Base-by-base conservation (phyloP, 1,139 yeast species). In the Suhomyces terraborum region DNA sequence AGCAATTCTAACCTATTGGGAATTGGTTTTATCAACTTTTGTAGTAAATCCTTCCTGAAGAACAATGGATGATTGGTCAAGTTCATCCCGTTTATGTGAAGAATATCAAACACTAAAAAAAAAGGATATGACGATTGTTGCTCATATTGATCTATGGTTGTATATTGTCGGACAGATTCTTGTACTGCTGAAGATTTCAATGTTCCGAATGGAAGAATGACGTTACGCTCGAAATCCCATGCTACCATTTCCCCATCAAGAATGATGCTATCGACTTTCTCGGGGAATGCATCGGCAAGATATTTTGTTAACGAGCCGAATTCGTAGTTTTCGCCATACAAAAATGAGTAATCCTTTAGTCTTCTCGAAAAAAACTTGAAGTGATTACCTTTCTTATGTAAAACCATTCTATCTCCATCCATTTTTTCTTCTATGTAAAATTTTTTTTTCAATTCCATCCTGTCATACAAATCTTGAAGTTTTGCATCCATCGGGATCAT, bases 241-340 rank as follows among this genome's bases (percentile, higher is more conserved):
- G 95, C 89, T 1, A 91, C 82, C 89, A 93, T 86, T 62, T 93
- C 98, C 1, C 98, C 98, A 63, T 93, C 98, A 4, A 93, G 58
- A 2, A 93, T 73, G 3, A 87, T 79, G 26, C 69, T 66, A 10
- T 62, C 60, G 3, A 75, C 72, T 6, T 66, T 61, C 1, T 63
- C 62, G 17, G 66, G 62, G 46, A 82, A 69, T 2, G 77, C 74
- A 5, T 71, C 59, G 2, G 62, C 53, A 25, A 87, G 55, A 51
- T 79, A 70, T 37, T 74, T 76, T 0, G 91, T 75, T n/a, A 87
- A 65, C 2, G 84, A 71, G 0, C 94, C 94, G 3, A 69, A 66
- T 34, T 73, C 73, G 8, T 67, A 64, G 37, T 74, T 72, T n/a
- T 68, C 67, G 0, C 98, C 98, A 57, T 89, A 91, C 1, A 84